Evolutionary conservation across 371 early-diverging fungal species (phyloP).

Genomic region (Chytridium lagenaria): DNA sequence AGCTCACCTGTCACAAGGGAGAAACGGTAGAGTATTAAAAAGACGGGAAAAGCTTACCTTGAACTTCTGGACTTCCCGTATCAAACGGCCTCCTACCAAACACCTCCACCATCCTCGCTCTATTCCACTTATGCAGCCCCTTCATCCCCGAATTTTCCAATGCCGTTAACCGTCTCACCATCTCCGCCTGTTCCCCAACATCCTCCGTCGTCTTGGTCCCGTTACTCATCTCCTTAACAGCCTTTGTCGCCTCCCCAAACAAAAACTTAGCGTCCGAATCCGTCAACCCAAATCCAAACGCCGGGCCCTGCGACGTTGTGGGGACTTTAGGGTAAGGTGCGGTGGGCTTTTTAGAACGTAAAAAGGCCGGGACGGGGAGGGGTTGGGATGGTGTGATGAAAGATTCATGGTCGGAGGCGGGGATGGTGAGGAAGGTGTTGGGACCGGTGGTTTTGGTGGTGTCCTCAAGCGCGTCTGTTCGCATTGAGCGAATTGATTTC

Average conservation of each 20-base stretch:
- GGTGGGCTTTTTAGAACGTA: neutral
- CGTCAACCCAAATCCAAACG: constrained; percentile 43
- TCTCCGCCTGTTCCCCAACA: constrained; percentile 57
- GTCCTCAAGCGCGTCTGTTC: constrained; percentile 2
- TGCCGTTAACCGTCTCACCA: constrained; percentile 74
- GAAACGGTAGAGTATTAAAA: constrained; percentile 12
- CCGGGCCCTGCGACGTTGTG: constrained; percentile 34
- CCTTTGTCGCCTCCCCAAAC: constrained; percentile 37
- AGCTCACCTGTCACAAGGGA: constrained; percentile 1
- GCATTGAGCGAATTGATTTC: neutral
- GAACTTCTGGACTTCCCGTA: constrained; percentile 93
- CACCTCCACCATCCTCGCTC: constrained; percentile 72
- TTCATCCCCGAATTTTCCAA: constrained; percentile 81
- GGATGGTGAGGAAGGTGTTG: constrained; percentile 14
- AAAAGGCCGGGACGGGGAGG: neutral
- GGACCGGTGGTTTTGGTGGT: neutral
- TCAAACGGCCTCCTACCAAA: constrained; percentile 81
- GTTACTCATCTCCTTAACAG: constrained; percentile 2
- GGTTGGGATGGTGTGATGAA: constrained; percentile 9
- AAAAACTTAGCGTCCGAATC: constrained; percentile 44
- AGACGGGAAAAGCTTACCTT: constrained; percentile 65
- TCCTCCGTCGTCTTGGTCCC: neutral
- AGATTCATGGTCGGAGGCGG: constrained; percentile 4
- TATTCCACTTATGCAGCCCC: constrained; percentile 78
- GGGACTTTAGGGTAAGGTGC: constrained; percentile 2